phyloP scores from a whole-genome alignment of 345 rosid genomes.

The Diplotaxis tenuifolia region DNA sequence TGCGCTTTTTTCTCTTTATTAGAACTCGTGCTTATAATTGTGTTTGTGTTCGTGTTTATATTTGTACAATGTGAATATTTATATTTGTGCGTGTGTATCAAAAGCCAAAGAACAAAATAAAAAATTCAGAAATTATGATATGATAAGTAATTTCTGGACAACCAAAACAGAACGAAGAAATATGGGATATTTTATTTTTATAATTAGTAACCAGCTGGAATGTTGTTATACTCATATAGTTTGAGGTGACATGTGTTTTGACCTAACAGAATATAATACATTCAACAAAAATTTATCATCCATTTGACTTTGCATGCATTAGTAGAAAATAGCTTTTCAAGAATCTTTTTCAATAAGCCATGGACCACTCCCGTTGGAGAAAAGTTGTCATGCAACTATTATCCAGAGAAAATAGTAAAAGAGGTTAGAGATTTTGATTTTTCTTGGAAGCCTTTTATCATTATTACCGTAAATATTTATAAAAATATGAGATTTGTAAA shows the following conservation, averaged over 20 bases:
- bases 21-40: constrained; percentile 22
- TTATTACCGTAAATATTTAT: not conserved
- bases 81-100: not conserved
- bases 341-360: constrained; percentile 14
- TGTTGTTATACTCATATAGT: constrained; percentile 29
- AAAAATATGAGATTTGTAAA: not conserved
- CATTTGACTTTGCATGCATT: constrained; percentile 37
- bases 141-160: constrained; percentile 14
- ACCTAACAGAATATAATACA: constrained; percentile 34
- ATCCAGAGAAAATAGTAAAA: not conserved
- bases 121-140: not conserved
- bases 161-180: constrained; percentile 13
- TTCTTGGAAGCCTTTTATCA: not conserved
- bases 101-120: not conserved
- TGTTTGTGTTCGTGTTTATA: not conserved
- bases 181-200: not conserved
- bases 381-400: not conserved
- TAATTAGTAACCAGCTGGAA: constrained; percentile 31
- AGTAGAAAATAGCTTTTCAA: constrained; percentile 22
- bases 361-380: constrained; percentile 21
- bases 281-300: constrained; percentile 34
- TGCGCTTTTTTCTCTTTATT: constrained; percentile 28
- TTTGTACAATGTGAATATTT: not conserved
- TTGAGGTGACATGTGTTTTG: constrained; percentile 38
- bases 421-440: not conserved